phyloP scores from a whole-genome alignment of 306 rosid species.

The Vachellia pachyceras region DNA sequence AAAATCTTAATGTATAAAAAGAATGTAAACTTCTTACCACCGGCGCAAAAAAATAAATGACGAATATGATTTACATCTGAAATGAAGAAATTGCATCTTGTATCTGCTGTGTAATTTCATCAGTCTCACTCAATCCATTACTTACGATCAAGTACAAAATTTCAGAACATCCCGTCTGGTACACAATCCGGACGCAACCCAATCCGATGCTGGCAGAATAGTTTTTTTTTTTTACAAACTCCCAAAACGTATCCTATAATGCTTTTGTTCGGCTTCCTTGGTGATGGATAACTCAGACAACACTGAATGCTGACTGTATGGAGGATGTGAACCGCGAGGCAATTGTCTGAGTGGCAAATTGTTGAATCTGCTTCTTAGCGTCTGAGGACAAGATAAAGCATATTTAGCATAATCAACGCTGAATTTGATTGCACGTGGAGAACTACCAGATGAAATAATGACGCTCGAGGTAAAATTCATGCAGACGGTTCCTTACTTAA shows the following conservation, averaged over 20 bases:
- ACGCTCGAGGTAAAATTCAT: neutral
- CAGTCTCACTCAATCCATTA: conserved; percentile 15
- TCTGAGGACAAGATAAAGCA: conserved; percentile 56
- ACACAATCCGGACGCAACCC: conserved; percentile 30
- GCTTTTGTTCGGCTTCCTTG: conserved; percentile 12
- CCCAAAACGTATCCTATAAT: conserved; percentile 22
- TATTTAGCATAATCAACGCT: conserved; percentile 2
- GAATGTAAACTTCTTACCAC: neutral
- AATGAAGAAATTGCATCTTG: neutral
- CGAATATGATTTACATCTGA: conserved; percentile 22
- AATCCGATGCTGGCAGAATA: conserved; percentile 35
- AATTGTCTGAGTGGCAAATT: conserved; percentile 76
- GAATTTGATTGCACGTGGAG: neutral
- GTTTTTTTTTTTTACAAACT: conserved; percentile 48
- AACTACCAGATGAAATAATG: conserved; percentile 7
- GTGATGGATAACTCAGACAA: conserved; percentile 51
- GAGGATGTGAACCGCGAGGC: conserved; percentile 74
- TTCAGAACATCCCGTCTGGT: conserved; percentile 32
- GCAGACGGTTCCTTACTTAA: no score
- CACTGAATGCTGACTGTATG: conserved; percentile 76
- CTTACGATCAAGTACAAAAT: conserved; percentile 30
- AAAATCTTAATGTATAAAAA: no score
- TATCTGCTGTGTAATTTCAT: neutral
- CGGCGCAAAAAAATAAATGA: neutral
- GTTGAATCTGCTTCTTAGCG: conserved; percentile 89